Conservation (phyloP, 2,329 filamentous ascomycete species). For the Talaromyces sp. region DNA sequence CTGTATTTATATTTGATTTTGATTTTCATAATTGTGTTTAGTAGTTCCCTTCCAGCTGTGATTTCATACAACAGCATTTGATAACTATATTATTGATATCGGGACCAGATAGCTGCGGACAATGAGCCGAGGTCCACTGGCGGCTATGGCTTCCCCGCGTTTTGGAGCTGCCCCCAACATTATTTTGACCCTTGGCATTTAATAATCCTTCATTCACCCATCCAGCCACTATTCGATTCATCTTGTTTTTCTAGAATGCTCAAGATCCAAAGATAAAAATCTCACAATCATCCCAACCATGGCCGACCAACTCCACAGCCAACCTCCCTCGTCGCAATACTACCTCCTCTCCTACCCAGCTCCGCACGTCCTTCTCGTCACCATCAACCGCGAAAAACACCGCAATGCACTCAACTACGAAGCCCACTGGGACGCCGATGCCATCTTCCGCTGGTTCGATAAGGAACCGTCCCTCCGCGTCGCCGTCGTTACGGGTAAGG, state of each 20-base stretch:
- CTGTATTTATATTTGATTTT: background rate
- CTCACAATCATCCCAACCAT: background rate
- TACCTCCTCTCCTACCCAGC: conserved; percentile 38
- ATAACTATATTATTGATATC: background rate
- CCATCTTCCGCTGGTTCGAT: conserved; percentile 42
- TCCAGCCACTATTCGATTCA: background rate
- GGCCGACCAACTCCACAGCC: background rate
- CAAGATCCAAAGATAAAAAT: background rate
- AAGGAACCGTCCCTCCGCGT: conserved; percentile 36
- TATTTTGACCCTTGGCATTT: background rate
- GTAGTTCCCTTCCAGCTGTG: background rate
- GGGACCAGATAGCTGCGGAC: background rate
- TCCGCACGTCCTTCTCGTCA: conserved; percentile 43
- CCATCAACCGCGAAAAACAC: conserved; percentile 38
- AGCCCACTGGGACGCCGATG: conserved; percentile 38
- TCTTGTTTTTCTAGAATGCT: background rate
- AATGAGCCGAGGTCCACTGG: background rate
- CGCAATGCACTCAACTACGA: conserved; percentile 42
- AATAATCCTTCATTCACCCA: background rate
- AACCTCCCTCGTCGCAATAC: conserved; percentile 25
- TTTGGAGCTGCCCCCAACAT: background rate
- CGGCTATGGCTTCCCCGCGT: background rate
- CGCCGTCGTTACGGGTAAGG: conserved; percentile 37
- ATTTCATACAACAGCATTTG: background rate
- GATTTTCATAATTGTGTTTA: background rate